Conservation (phyloP, 1,139 yeast genomes). For the Maudiozyma humilis region DNA sequence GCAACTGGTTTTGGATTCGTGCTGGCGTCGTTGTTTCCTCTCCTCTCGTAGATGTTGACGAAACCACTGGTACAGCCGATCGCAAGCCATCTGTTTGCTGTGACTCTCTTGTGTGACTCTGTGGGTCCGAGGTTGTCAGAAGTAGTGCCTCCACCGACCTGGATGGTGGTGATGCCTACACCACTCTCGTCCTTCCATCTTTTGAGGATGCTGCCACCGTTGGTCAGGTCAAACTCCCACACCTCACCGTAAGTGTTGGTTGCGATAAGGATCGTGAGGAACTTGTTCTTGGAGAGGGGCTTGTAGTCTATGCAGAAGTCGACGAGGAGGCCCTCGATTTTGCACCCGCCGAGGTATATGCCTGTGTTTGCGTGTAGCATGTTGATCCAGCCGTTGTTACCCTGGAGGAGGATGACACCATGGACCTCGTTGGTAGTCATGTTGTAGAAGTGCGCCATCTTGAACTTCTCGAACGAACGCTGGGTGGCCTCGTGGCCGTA, state of each 20-base stretch:
- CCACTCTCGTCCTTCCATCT: slow-evolving; percentile 89
- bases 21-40: slow-evolving; percentile 10
- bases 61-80: slow-evolving; percentile 84
- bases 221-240: slow-evolving; percentile 69
- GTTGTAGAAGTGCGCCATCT: slow-evolving; percentile 41
- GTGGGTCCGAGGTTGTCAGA: slow-evolving; percentile 22
- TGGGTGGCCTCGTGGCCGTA: slow-evolving; percentile 87
- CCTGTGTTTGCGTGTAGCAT: slow-evolving; percentile 68
- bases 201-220: slow-evolving; percentile 41
- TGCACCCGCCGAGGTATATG: slow-evolving; percentile 79
- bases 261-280: slow-evolving; percentile 42
- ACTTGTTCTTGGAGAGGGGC: slow-evolving; percentile 19
- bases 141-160: slow-evolving; percentile 57
- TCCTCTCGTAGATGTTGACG: slow-evolving; percentile 72
- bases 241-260: slow-evolving; percentile 78
- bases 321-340: slow-evolving; percentile 72
- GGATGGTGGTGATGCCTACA: slow-evolving; percentile 69
- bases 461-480: slow-evolving; percentile 79
- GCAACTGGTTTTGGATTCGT: slow-evolving; percentile 42
- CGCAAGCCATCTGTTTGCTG: slow-evolving; percentile 72
- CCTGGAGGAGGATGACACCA: slow-evolving; percentile 62
- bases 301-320: slow-evolving; percentile 64
- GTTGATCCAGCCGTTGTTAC: slow-evolving; percentile 88
- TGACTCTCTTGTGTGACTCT: slow-evolving; percentile 17
- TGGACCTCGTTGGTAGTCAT: slow-evolving; percentile 42